Base-by-base conservation (phyloP, 1,284 basidiomycete species). In the Cutaneotrichosporon dermatis region DNA sequence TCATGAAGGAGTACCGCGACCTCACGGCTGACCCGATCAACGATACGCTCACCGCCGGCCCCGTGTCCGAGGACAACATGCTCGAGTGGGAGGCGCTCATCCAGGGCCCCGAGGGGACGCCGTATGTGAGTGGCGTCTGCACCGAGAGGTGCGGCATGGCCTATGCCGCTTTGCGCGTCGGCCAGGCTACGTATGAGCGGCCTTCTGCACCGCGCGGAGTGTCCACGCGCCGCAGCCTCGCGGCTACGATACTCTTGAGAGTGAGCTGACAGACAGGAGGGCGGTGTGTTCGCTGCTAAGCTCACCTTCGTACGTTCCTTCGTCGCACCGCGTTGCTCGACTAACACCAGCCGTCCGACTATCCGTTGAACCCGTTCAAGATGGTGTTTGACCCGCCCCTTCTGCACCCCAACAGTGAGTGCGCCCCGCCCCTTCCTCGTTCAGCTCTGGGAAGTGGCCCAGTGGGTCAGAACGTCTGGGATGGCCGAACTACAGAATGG, bases 81-180 rank as follows among this genome's bases (percentile, higher is more conserved):
- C 92, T 99, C 76, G 89, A 88, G 65, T 99, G 96, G 96, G 96
- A 98, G 79, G 94, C 94, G 13, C 83, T 99, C 67, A 94, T 99
- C 61, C 88, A 87, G 69, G 96, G 96, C 1, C 96, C 95, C 10
- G 92, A 95, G 72, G 96, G 94, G 66, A 99, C 96, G 46, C 96
- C 96, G 1, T 99, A 96, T 76, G 89, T 92, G 76, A 77, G 87
- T 79, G 2, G 9, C 5, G 15, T 4, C 34, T 25, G 25, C 25
- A 25, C 25, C 25, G 25, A 25, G 25, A 25, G 25, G 25, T 25
- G 25, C 25, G 25, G 25, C 25, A 25, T 25, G 3, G 25, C 25
- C 25, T 25, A 25, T 25, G 25, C 25, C 25, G 25, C 25, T 25
- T 25, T 25, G 25, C 25, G 25, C 25, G 25, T 25, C 25, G 25